Conservation (phyloP, 345 rosid genomes). For the Trapa incisa region DNA sequence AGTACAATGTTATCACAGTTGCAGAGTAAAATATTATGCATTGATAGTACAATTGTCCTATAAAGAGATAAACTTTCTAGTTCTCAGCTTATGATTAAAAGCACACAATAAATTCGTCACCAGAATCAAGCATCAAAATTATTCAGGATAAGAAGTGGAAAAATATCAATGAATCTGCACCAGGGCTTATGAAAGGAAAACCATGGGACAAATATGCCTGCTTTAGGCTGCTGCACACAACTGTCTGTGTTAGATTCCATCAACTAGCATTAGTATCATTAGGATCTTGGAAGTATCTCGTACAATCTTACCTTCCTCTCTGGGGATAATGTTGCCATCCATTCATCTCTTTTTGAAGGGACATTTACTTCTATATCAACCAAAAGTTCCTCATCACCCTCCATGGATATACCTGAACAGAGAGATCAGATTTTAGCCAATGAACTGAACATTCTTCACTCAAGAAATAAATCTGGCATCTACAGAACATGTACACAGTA, state of each 20-base stretch:
- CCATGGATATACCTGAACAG: constrained; percentile 74
- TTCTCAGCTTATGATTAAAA: too few species aligned
- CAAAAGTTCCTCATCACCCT: constrained; percentile 86
- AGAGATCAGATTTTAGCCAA: not conserved
- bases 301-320: constrained; percentile 52
- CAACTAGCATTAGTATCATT: too few species aligned
- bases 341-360: constrained; percentile 69
- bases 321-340: constrained; percentile 96
- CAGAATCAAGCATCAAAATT: not conserved
- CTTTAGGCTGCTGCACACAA: too few species aligned
- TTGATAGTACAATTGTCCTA: not conserved
- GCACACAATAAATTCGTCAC: not conserved
- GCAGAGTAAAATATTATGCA: not conserved
- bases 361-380: constrained; percentile 57
- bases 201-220: too few species aligned
- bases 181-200: too few species aligned
- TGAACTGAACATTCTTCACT: not conserved
- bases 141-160: not conserved
- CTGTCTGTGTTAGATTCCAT: too few species aligned
- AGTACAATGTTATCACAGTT: constrained; percentile 1
- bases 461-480: not conserved
- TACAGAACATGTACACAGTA: not conserved
- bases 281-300: not conserved
- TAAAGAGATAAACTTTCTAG: too few species aligned
- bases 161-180: too few species aligned